A percentile compares a stretch with the other conserved stretches of the same genome.
Evolutionary conservation across 306 rosid species (phyloP).

Genomic region (Quercus suber): DNA sequence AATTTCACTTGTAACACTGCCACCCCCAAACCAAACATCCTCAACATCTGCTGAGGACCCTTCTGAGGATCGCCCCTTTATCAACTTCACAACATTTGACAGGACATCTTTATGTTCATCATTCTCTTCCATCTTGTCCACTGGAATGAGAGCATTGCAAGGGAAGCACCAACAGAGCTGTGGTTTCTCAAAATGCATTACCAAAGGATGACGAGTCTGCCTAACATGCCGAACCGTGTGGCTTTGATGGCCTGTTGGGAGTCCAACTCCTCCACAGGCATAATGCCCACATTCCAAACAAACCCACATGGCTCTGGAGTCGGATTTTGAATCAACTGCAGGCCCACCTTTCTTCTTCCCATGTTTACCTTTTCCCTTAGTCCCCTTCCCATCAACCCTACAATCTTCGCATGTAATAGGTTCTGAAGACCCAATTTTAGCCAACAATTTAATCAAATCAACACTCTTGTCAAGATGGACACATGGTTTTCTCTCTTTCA

Average conservation of each 20-base stretch:
- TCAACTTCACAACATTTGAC: conserved; percentile 56
- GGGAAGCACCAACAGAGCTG: conserved; percentile 88
- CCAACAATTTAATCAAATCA: conserved; percentile 46
- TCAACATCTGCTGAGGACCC: conserved; percentile 41
- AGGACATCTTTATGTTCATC: conserved; percentile 50
- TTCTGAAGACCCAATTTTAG: conserved; percentile 49
- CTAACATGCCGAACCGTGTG: conserved; percentile 65
- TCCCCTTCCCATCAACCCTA: conserved; percentile 61
- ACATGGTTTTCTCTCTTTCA: conserved; percentile 57
- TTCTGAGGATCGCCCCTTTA: conserved; percentile 43
- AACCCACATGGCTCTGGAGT: conserved; percentile 76
- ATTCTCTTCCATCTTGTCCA: conserved; percentile 53
- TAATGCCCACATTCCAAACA: conserved; percentile 83
- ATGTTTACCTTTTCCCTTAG: conserved; percentile 69
- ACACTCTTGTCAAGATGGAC: conserved; percentile 71
- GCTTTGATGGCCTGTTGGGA: conserved; percentile 55
- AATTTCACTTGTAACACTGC: conserved; percentile 49
- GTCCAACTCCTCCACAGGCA: conserved; percentile 86
- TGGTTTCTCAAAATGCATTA: conserved; percentile 61
- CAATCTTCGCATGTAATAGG: conserved; percentile 68
- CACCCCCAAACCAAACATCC: conserved; percentile 39
- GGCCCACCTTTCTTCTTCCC: conserved; percentile 64
- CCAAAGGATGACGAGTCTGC: conserved; percentile 68
- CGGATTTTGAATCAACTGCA: conserved; percentile 52
- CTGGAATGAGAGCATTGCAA: conserved; percentile 56